phyloP scores from a whole-genome alignment of 192 early-diverging fungal genomes.

The Coemansia javaensis region DNA sequence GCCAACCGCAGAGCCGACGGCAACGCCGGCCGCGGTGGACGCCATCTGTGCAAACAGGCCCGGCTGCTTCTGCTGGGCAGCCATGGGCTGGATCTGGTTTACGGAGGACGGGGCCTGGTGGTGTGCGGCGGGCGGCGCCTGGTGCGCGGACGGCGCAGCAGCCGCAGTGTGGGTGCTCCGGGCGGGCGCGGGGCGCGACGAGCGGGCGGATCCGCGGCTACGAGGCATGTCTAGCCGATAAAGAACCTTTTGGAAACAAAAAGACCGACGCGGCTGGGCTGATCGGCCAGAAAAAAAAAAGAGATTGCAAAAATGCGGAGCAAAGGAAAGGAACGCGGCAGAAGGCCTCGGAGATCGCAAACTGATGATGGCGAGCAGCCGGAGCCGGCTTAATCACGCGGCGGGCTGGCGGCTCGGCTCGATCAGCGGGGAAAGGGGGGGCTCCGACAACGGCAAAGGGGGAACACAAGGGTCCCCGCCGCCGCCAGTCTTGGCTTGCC shows the following conservation, averaged over 20 bases:
- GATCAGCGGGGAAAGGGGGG: too few relatives aligned
- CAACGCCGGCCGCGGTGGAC: slow-evolving; percentile 89
- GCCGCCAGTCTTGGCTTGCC: too few relatives aligned
- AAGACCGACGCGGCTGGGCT: not conserved
- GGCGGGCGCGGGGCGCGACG: slow-evolving; percentile 11
- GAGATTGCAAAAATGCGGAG: too few relatives aligned
- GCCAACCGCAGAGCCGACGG: slow-evolving; percentile 81
- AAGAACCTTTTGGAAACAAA: slow-evolving; percentile 1
- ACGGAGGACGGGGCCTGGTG: too few relatives aligned
- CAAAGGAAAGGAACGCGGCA: too few relatives aligned
- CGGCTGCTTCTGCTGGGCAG: slow-evolving; percentile 61
- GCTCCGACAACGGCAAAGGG: too few relatives aligned
- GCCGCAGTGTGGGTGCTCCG: slow-evolving; percentile 48
- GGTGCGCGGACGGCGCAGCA: slow-evolving; percentile 29
- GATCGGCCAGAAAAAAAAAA: not conserved
- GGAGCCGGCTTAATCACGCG: too few relatives aligned
- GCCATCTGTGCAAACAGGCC: slow-evolving; percentile 75
- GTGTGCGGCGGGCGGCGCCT: slow-evolving; percentile 54
- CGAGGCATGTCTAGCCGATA: slow-evolving; percentile 32
- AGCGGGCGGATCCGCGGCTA: slow-evolving; percentile 16
- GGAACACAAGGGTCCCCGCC: too few relatives aligned
- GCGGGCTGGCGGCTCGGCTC: too few relatives aligned
- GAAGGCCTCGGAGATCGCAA: too few relatives aligned
- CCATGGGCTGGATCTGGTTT: too few relatives aligned
- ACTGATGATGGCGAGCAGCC: too few relatives aligned